phyloP scores from a whole-genome alignment of 2,329 filamentous ascomycete species.

The Chaetothyriales sp. region DNA sequence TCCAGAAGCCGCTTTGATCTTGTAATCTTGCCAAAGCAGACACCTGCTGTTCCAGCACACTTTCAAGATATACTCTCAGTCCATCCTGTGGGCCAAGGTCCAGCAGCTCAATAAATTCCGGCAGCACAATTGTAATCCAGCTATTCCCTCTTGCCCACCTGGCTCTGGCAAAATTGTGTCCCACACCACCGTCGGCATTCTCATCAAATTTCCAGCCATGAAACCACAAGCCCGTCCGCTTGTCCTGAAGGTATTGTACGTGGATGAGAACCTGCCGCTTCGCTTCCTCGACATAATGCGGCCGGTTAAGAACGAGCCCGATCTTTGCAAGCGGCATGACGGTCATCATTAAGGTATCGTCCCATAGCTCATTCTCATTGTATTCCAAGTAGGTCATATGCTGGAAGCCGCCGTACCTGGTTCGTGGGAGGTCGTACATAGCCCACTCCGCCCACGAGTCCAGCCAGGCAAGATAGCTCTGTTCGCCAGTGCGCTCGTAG shows the following conservation, averaged over 20 bases:
- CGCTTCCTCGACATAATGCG: constrained; percentile 63
- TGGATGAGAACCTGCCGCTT: constrained; percentile 66
- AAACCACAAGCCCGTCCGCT: constrained; percentile 59
- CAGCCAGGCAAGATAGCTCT: constrained; percentile 60
- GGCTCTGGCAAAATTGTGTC: constrained; percentile 44
- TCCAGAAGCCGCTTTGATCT: constrained; percentile 52
- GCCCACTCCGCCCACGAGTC: constrained; percentile 75
- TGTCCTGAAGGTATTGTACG: constrained; percentile 65
- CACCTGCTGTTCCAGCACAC: constrained; percentile 55
- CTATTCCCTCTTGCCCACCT: constrained; percentile 43
- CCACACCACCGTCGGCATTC: constrained; percentile 34
- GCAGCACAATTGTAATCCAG: constrained; percentile 74
- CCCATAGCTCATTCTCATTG: constrained; percentile 67
- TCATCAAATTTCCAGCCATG: constrained; percentile 70
- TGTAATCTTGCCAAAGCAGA: constrained; percentile 51
- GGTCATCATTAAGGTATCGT: constrained; percentile 81
- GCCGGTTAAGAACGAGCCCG: constrained; percentile 53
- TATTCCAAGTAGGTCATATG: constrained; percentile 59
- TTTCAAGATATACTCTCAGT: constrained; percentile 37
- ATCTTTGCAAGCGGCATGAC: constrained; percentile 70
- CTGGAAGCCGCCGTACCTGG: constrained; percentile 58
- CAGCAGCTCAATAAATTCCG: constrained; percentile 64
- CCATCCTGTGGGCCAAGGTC: constrained; percentile 42
- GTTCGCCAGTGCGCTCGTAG: constrained; percentile 60
- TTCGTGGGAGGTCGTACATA: constrained; percentile 60